phyloP scores from a whole-genome alignment of 2,329 filamentous ascomycete species.

The Coniochaeta sp. region DNA sequence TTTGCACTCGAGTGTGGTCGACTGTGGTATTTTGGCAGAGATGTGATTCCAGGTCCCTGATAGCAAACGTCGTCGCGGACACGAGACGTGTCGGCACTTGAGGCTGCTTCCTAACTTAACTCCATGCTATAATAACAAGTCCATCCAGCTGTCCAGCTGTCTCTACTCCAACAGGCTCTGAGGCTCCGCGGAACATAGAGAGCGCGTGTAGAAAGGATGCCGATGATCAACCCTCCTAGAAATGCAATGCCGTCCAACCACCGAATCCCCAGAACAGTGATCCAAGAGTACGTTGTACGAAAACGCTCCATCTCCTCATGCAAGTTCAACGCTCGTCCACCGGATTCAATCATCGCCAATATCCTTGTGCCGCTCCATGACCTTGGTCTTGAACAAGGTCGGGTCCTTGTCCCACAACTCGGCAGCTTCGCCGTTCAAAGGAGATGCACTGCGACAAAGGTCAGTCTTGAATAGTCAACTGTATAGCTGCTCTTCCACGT shows the following conservation, averaged over 20 bases:
- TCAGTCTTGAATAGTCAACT: not conserved
- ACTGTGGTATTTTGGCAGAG: not conserved
- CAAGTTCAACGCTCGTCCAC: not conserved
- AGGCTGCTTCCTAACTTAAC: not conserved
- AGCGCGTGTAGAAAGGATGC: not conserved
- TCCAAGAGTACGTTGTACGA: not conserved
- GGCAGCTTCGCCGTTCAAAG: slow-evolving; percentile 91
- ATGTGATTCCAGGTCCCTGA: not conserved
- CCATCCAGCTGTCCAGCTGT: slow-evolving; percentile 4
- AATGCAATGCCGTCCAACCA: slow-evolving; percentile 14
- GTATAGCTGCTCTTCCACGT: slow-evolving; percentile 27
- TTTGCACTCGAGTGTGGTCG: not conserved
- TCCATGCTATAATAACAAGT: slow-evolving; percentile 2
- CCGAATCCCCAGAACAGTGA: not conserved
- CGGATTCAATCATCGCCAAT: slow-evolving; percentile 52
- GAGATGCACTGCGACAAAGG: slow-evolving; percentile 64
- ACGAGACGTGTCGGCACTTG: not conserved
- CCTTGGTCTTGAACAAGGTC: slow-evolving; percentile 78
- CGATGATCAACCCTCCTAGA: slow-evolving; percentile 8
- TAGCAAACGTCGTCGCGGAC: not conserved
- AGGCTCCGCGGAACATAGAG: not conserved
- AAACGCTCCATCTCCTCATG: slow-evolving; percentile 10
- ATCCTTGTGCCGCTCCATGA: slow-evolving; percentile 54
- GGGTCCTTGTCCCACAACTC: slow-evolving; percentile 90
- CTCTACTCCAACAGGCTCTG: slow-evolving; percentile 5